A percentile compares a stretch with the other conserved stretches of the same genome.
phyloP scores from a whole-genome alignment of 169 alveolate species.

The Toxoplasma gondii region DNA sequence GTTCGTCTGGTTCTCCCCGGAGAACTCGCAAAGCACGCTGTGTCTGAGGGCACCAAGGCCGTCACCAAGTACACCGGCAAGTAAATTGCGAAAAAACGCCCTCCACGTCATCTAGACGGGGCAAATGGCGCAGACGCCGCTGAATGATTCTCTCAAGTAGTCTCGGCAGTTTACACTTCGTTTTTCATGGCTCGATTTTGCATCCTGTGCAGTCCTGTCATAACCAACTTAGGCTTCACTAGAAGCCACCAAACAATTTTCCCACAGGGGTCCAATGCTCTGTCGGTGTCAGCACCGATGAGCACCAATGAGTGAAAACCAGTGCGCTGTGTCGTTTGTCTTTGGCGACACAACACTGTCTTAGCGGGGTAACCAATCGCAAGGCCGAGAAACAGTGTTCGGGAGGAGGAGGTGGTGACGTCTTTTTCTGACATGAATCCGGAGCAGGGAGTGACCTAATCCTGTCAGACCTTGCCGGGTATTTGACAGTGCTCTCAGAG shows the following conservation, averaged over 20 bases:
- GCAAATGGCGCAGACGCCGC: neutral
- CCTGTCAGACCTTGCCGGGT: too few species aligned
- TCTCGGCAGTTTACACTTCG: neutral
- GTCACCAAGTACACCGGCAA: slow-evolving; percentile 95
- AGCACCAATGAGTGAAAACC: too few species aligned
- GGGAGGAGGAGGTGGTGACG: too few species aligned
- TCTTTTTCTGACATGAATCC: too few species aligned
- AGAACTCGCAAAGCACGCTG: slow-evolving; percentile 99
- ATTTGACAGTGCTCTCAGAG: too few species aligned
- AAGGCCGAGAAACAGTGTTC: too few species aligned
- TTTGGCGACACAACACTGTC: too few species aligned
- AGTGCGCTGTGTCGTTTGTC: too few species aligned
- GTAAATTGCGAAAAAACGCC: neutral
- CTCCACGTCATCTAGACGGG: neutral
- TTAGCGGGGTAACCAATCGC: too few species aligned
- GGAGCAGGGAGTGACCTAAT: too few species aligned
- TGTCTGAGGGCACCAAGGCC: slow-evolving; percentile 99
- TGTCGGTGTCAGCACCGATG: too few species aligned
- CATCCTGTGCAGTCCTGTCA: neutral
- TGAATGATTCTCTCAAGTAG: neutral
- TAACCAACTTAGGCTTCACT: neutral
- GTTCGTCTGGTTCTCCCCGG: slow-evolving; percentile 99
- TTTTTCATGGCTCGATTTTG: neutral
- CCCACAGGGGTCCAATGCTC: too few species aligned
- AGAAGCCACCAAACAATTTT: slow-evolving; percentile 13